These are phyloP conservation scores for Alisma plantagoaquatica DNA, from an alignment of 106 monocot genomes.

Conservation along the genomic window DNA sequence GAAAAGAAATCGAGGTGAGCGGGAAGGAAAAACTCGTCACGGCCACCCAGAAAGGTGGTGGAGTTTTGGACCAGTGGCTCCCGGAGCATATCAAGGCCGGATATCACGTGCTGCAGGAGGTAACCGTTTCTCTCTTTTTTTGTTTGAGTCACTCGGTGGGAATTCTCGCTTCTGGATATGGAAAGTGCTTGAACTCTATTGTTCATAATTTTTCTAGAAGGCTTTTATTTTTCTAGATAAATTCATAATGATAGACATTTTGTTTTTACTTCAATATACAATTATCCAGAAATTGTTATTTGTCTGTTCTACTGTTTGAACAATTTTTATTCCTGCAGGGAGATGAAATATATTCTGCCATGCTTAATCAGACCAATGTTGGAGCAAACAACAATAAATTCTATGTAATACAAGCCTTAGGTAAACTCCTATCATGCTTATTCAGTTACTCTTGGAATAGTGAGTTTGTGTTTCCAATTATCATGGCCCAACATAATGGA, in stretches of 20 bases:
- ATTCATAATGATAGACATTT: too few relatives aligned
- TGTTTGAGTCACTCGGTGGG: too few relatives aligned
- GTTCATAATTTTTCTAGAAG: too few relatives aligned
- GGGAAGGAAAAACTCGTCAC: constrained; percentile 62
- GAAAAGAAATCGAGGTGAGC: constrained; percentile 16
- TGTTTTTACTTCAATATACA: too few relatives aligned
- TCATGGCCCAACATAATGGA: too few relatives aligned
- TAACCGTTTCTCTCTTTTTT: constrained; percentile 20
- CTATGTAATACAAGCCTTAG: constrained; percentile 81
- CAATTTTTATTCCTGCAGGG: constrained; percentile 23
- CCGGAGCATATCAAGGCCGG: constrained; percentile 53
- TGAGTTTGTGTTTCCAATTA: too few relatives aligned
- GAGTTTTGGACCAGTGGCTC: constrained; percentile 68
- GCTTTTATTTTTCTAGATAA: too few relatives aligned
- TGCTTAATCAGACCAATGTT: constrained; percentile 86
- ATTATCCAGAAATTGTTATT: not conserved
- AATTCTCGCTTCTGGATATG: too few relatives aligned
- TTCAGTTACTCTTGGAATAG: too few relatives aligned
- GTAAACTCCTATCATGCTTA: too few relatives aligned
- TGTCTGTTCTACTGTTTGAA: constrained; percentile 3
- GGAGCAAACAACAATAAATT: constrained; percentile 91
- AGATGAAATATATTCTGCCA: constrained; percentile 75
- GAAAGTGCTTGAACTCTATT: too few relatives aligned
- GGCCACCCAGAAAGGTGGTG: constrained; percentile 66
- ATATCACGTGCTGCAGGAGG: constrained; percentile 75